Percentiles rank a stretch among this genome's conserved stretches.
Conservation (phyloP, 352 stramenopile species). For the Pythium myriotylum region DNA sequence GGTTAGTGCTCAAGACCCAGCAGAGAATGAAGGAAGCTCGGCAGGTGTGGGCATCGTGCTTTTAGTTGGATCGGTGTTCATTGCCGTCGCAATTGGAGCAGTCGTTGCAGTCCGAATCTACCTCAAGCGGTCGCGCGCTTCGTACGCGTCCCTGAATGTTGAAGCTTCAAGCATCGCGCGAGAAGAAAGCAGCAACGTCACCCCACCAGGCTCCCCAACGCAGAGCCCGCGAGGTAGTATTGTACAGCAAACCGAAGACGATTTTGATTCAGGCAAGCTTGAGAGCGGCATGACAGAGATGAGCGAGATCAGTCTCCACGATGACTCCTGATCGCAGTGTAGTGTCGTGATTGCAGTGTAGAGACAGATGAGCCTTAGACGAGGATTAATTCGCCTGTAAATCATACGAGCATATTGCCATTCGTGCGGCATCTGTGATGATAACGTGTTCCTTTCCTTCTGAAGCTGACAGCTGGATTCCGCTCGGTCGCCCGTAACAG, state of each 20-base stretch:
- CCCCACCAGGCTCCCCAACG: constrained; percentile 16
- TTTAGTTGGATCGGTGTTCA: constrained; percentile 9
- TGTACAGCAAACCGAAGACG: constrained; percentile 10
- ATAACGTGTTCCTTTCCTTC: constrained; percentile 20
- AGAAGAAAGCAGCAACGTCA: constrained; percentile 23
- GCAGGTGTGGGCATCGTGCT: neutral
- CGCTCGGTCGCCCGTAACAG: constrained; percentile 41
- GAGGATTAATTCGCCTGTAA: constrained; percentile 10
- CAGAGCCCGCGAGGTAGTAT: constrained; percentile 22
- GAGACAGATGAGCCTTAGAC: constrained; percentile 1
- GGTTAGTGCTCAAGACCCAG: neutral
- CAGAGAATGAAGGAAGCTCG: constrained; percentile 1
- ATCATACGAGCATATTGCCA: constrained; percentile 43
- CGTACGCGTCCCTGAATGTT: constrained; percentile 26
- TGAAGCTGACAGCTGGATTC: neutral
- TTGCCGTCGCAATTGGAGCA: constrained; percentile 11
- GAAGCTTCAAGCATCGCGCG: neutral
- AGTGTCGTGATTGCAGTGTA: neutral
- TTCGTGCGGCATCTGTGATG: constrained; percentile 33
- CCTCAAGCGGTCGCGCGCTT: constrained; percentile 8
- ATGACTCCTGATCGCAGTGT: neutral
- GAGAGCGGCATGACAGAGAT: constrained; percentile 21
- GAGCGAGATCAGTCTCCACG: constrained; percentile 31
- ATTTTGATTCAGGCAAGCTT: constrained; percentile 12
- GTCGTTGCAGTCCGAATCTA: constrained; percentile 17